A percentile compares a stretch with the other conserved stretches of the same genome.
phyloP scores from a whole-genome alignment of 352 stramenopile species.

The Albugo candida region DNA sequence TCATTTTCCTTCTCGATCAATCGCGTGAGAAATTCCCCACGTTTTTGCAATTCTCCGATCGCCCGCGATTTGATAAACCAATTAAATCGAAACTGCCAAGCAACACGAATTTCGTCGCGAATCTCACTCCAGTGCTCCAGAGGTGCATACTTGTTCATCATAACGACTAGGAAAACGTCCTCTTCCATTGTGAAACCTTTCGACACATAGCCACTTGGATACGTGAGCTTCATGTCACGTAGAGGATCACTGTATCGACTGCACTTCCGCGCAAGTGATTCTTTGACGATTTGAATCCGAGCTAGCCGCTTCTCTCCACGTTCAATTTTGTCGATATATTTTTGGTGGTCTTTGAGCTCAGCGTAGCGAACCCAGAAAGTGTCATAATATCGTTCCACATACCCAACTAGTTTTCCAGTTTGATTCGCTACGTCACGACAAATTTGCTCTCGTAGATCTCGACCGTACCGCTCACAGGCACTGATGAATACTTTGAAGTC shows the following conservation, averaged over 20 bases:
- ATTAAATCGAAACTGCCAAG: constrained; percentile 98
- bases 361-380: constrained; percentile 90
- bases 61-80: constrained; percentile 99
- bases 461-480: constrained; percentile 87
- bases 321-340: constrained; percentile 92
- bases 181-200: constrained; percentile 93
- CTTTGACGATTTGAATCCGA: constrained; percentile 89
- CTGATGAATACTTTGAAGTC: constrained; percentile 80
- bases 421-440: constrained; percentile 81
- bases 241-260: constrained; percentile 87
- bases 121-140: constrained; percentile 92
- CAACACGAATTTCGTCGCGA: constrained; percentile 92
- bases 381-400: constrained; percentile 91
- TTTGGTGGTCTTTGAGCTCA: constrained; percentile 83
- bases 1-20: constrained; percentile 91
- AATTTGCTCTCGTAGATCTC: constrained; percentile 79
- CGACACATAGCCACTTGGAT: constrained; percentile 83
- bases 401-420: constrained; percentile 75
- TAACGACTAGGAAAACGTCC: constrained; percentile 95
- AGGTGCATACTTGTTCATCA: constrained; percentile 97
- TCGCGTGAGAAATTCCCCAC: constrained; percentile 87
- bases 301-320: constrained; percentile 92
- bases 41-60: constrained; percentile 93
- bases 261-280: constrained; percentile 90
- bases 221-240: constrained; percentile 74